Conservation (phyloP, 2,329 filamentous ascomycete species). For the Laburnicola sp. region DNA sequence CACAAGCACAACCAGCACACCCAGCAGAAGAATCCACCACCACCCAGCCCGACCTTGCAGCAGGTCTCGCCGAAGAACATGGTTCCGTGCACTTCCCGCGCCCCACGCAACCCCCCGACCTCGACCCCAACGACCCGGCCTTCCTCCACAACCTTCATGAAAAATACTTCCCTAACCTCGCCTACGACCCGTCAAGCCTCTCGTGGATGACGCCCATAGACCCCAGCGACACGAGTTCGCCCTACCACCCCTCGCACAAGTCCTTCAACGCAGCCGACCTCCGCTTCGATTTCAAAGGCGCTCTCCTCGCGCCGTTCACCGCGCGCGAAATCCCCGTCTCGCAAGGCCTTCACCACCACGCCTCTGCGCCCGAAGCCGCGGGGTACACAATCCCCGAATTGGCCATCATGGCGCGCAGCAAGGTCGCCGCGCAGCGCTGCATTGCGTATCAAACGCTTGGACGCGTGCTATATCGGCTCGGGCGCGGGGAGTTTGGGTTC, state of each 20-base stretch:
- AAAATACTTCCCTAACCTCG: slow-evolving; percentile 90
- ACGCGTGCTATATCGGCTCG: slow-evolving; percentile 79
- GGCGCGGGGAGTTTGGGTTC: slow-evolving; percentile 69
- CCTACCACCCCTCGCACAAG: slow-evolving; percentile 78
- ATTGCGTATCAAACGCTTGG: slow-evolving; percentile 91
- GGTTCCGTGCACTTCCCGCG: slow-evolving; percentile 63
- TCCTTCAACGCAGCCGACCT: slow-evolving; percentile 75
- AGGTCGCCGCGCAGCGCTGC: slow-evolving; percentile 83
- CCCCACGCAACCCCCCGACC: slow-evolving; percentile 62
- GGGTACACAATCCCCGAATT: slow-evolving; percentile 93
- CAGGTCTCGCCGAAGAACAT: neutral
- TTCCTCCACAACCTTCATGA: slow-evolving; percentile 83
- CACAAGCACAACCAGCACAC: slow-evolving; percentile 5
- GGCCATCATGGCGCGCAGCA: slow-evolving; percentile 75
- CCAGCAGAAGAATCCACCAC: slow-evolving; percentile 55
- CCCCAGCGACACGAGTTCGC: slow-evolving; percentile 65
- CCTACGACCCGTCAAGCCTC: slow-evolving; percentile 80
- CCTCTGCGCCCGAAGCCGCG: slow-evolving; percentile 86
- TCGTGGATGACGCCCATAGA: slow-evolving; percentile 82
- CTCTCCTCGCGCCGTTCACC: slow-evolving; percentile 74
- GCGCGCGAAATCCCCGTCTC: slow-evolving; percentile 74
- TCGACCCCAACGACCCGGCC: slow-evolving; percentile 79
- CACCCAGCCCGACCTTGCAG: slow-evolving; percentile 64
- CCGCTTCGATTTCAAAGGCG: slow-evolving; percentile 85
- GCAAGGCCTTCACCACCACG: slow-evolving; percentile 89